Percentiles rank a stretch among this genome's conserved stretches.
phyloP scores from a whole-genome alignment of 208 protist species.

The Balamuthia mandrillaris region DNA sequence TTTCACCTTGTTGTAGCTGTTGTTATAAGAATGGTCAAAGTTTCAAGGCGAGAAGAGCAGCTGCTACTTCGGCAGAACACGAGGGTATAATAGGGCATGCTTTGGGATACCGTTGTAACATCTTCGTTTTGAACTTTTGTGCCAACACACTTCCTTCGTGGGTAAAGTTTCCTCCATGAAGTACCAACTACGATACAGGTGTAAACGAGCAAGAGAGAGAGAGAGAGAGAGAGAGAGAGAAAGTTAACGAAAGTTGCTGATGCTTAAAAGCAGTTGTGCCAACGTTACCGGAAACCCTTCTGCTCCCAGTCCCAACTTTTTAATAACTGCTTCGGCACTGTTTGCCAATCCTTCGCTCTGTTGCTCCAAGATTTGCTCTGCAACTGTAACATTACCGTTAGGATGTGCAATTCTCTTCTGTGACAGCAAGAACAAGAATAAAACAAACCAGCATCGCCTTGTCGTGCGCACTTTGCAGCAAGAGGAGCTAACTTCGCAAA shows the following conservation, averaged over 20 bases:
- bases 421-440: background rate
- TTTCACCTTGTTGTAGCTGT: no score
- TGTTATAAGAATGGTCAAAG: no score
- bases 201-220: background rate
- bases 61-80: no score
- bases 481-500: background rate
- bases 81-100: no score
- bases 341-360: background rate
- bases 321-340: background rate
- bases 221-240: background rate
- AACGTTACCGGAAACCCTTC: background rate
- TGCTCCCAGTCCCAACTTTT: background rate
- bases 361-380: background rate
- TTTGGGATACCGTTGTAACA: background rate
- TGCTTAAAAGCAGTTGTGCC: background rate
- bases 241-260: background rate
- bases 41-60: no score
- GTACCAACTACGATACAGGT: background rate
- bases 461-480: background rate
- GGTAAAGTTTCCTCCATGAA: background rate
- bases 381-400: background rate
- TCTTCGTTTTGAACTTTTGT: background rate
- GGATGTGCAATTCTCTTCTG: background rate
- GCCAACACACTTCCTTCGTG: conserved; percentile 1
- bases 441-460: background rate